These are phyloP conservation scores for Termitomyces sp. DNA, from an alignment of 768 basidiomycete genomes.

Conservation along the genomic window DNA sequence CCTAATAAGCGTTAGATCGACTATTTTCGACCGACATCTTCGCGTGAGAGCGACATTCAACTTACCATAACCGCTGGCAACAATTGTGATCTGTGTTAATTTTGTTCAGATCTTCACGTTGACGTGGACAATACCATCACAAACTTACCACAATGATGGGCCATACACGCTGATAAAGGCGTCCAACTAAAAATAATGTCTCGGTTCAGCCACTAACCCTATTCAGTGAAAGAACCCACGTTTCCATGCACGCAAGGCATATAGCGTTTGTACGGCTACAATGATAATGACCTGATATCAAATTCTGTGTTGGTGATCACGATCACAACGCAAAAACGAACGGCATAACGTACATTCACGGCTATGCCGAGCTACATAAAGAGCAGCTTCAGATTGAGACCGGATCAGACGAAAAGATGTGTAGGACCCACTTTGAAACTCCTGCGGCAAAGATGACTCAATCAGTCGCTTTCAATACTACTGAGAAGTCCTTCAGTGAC, in stretches of 20 bases:
- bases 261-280: conserved; percentile 25
- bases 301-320: not conserved
- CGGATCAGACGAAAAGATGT: not conserved
- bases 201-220: too few relatives aligned
- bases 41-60: not conserved
- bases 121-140: not conserved
- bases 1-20: conserved; percentile 1
- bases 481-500: not conserved
- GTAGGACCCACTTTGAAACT: conserved; percentile 20
- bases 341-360: conserved; percentile 17
- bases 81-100: not conserved
- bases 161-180: conserved; percentile 17
- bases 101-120: not conserved
- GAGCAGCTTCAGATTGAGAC: not conserved
- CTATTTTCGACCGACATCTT: not conserved
- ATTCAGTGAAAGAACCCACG: conserved; percentile 14
- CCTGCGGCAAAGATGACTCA: conserved; percentile 7
- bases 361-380: conserved; percentile 18
- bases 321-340: not conserved
- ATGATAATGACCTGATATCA: conserved; percentile 21
- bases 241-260: conserved; percentile 26
- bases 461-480: not conserved
- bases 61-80: conserved; percentile 20
- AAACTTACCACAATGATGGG: conserved; percentile 14
- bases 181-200: conserved; percentile 9